These are phyloP conservation scores for Salix caprea DNA, from an alignment of 345 rosid species.

Conservation along the genomic window DNA sequence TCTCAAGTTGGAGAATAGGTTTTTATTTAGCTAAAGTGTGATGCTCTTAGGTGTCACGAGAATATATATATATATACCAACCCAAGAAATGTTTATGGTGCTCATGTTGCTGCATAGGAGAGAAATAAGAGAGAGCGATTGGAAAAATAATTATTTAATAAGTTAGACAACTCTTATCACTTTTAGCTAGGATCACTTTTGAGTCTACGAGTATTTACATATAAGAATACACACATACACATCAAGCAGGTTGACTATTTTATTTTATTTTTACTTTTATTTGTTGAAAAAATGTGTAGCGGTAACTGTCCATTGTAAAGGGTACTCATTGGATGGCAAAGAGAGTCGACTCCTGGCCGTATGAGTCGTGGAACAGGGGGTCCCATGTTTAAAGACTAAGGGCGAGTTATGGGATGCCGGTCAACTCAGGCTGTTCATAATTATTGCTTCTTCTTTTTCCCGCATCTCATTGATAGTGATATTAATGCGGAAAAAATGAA, in stretches of 20 bases:
- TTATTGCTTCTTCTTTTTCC: background rate
- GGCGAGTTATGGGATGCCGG: background rate
- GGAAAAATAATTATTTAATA: too few relatives aligned
- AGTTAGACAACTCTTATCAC: too few relatives aligned
- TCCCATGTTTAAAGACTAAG: background rate
- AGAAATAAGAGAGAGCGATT: too few relatives aligned
- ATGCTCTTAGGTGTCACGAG: background rate
- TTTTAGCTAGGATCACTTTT: too few relatives aligned
- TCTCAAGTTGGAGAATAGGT: background rate
- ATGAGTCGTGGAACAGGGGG: background rate
- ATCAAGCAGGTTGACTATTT: too few relatives aligned
- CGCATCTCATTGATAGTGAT: background rate
- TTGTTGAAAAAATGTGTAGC: background rate
- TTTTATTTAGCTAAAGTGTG: background rate
- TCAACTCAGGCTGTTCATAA: background rate
- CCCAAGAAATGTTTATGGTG: too few relatives aligned
- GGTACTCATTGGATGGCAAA: background rate
- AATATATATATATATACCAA: background rate
- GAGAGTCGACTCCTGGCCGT: background rate
- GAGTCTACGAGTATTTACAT: too few relatives aligned
- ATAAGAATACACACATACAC: too few relatives aligned
- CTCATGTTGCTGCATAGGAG: too few relatives aligned
- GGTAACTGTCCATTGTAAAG: background rate
- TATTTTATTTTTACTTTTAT: background rate
- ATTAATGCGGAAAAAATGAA: background rate